phyloP scores from a whole-genome alignment of 345 rosid genomes.

The Syzygium aqueum region DNA sequence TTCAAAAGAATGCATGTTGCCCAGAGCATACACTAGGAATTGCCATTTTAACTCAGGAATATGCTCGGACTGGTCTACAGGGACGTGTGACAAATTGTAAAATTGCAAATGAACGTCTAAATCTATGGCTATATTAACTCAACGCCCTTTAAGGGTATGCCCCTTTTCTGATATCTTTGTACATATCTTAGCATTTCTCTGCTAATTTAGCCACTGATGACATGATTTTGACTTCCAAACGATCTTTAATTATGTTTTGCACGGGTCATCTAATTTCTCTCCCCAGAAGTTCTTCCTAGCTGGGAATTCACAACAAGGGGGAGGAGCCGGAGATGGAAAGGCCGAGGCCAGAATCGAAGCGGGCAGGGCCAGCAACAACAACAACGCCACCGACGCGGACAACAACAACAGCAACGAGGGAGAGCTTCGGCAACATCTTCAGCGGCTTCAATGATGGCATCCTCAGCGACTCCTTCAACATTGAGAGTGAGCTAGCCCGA shows the following conservation, averaged over 20 bases:
- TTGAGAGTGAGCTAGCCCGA: slow-evolving; percentile 29
- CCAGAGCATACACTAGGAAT: neutral
- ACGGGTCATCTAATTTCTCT: neutral
- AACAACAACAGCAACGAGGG: neutral
- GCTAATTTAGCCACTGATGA: too few relatives aligned
- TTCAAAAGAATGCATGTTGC: neutral
- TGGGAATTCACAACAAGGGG: slow-evolving; percentile 22
- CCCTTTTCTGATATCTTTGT: too few relatives aligned
- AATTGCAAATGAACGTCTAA: too few relatives aligned
- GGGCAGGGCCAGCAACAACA: too few relatives aligned
- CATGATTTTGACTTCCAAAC: neutral
- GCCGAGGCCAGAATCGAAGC: too few relatives aligned
- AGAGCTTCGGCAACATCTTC: slow-evolving; percentile 19
- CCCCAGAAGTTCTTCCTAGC: slow-evolving; percentile 33
- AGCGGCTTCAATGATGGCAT: slow-evolving; percentile 25
- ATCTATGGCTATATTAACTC: too few relatives aligned
- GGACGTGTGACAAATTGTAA: too few relatives aligned
- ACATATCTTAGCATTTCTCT: too few relatives aligned
- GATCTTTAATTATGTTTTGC: neutral
- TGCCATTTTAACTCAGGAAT: too few relatives aligned
- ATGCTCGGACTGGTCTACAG: too few relatives aligned
- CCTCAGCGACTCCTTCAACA: slow-evolving; percentile 31
- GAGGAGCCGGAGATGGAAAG: too few relatives aligned
- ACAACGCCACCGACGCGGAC: neutral
- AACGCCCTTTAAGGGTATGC: too few relatives aligned